These are phyloP conservation scores for Gynochthodes officinalis DNA, from an alignment of 257 asterid species.

Conservation along the genomic window DNA sequence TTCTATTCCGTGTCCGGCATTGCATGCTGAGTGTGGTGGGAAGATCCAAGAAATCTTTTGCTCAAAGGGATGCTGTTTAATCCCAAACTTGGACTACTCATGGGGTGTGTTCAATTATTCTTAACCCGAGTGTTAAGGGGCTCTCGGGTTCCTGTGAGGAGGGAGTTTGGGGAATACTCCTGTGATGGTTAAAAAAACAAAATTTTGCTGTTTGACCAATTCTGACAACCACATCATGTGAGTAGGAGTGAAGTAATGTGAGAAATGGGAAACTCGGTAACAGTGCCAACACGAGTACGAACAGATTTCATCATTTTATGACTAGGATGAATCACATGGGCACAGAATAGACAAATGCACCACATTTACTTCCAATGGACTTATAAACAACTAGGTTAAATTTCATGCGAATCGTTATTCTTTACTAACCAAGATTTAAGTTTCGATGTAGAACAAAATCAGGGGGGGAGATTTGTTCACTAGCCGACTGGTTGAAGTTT, in stretches of 20 bases:
- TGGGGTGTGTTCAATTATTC: no score
- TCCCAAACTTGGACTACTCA: no score
- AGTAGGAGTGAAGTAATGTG: conserved; percentile 5
- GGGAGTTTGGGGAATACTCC: no score
- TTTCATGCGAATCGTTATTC: no score
- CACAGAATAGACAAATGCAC: background rate
- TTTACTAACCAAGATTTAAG: no score
- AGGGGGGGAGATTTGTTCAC: no score
- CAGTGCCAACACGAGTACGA: background rate
- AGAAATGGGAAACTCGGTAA: background rate
- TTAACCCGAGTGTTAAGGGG: no score
- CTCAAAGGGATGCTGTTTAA: background rate
- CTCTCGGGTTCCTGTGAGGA: no score
- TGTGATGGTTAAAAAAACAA: no score
- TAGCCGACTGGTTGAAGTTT: no score
- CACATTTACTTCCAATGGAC: background rate
- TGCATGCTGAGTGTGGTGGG: background rate
- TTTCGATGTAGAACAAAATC: no score
- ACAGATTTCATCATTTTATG: background rate
- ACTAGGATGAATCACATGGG: background rate
- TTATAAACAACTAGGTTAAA: no score
- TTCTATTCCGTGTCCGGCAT: background rate
- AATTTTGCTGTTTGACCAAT: conserved; percentile 6
- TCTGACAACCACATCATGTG: background rate
- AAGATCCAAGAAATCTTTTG: conserved; percentile 5